Conservation (phyloP, 768 basidiomycete genomes). For the Lentinus brumalis region DNA sequence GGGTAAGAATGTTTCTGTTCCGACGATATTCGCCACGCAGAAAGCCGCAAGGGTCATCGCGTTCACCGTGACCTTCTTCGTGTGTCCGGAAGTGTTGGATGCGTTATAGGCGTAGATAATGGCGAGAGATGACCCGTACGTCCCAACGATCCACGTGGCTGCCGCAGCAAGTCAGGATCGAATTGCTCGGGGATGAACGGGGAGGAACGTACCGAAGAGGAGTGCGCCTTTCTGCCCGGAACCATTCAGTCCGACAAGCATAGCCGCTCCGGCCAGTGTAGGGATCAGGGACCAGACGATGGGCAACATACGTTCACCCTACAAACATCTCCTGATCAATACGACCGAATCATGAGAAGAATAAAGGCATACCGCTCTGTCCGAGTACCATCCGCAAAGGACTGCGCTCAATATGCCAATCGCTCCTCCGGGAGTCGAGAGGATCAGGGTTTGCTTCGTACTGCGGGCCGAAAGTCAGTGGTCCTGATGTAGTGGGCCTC, state of each 20-base stretch:
- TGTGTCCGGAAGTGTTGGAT: constrained; percentile 64
- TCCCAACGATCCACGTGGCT: constrained; percentile 55
- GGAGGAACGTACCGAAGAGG: constrained; percentile 48
- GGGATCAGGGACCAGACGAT: constrained; percentile 60
- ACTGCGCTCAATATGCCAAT: constrained; percentile 51
- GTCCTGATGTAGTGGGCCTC: too few relatives aligned
- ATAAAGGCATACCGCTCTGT: constrained; percentile 48
- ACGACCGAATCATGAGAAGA: too few relatives aligned
- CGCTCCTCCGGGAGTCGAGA: constrained; percentile 58
- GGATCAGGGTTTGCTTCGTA: constrained; percentile 61
- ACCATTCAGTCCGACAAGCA: constrained; percentile 50
- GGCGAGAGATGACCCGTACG: constrained; percentile 61
- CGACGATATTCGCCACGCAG: constrained; percentile 61
- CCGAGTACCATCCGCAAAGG: constrained; percentile 65
- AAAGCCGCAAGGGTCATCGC: constrained; percentile 61
- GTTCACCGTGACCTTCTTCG: constrained; percentile 68
- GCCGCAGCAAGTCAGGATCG: background rate
- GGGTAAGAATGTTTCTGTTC: constrained; percentile 64
- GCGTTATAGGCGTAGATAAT: constrained; percentile 70
- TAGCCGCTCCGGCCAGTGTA: constrained; percentile 54
- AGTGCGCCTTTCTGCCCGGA: constrained; percentile 51
- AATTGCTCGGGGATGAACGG: background rate
- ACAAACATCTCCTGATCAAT: too few relatives aligned
- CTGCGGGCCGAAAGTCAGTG: constrained; percentile 29
- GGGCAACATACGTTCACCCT: constrained; percentile 64